Evolutionary conservation across 140 eudicot genomes (phyloP).

Genomic region (Ambrosia hybrid): DNA sequence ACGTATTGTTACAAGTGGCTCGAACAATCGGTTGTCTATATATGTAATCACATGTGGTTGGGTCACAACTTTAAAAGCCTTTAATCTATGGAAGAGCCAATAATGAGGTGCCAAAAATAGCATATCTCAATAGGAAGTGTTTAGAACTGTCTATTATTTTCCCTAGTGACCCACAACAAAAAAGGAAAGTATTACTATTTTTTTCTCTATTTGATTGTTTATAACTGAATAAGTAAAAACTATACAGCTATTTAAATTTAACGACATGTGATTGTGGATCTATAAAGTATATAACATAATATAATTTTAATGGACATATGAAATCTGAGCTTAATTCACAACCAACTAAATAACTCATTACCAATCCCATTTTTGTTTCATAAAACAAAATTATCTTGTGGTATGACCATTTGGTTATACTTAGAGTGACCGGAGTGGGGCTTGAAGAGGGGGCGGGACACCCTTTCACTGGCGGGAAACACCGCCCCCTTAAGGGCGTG

Average conservation of each 20-base stretch:
- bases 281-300: too few relatives aligned
- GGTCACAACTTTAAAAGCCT: neutral
- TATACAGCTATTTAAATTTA: too few relatives aligned
- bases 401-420: neutral
- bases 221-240: too few relatives aligned
- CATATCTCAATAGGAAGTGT: neutral
- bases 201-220: neutral
- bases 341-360: neutral
- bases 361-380: neutral
- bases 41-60: slow-evolving; percentile 5
- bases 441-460: too few relatives aligned
- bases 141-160: neutral
- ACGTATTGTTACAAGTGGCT: neutral
- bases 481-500: too few relatives aligned
- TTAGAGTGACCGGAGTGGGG: too few relatives aligned
- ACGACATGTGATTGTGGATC: too few relatives aligned
- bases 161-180: neutral
- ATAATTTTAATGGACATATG: too few relatives aligned
- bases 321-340: neutral
- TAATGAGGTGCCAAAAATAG: slow-evolving; percentile 9
- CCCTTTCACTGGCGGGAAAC: too few relatives aligned
- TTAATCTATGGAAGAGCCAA: neutral
- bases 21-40: neutral
- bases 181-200: neutral
- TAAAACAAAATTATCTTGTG: neutral